Percentiles rank a stretch among this genome's conserved stretches.
These are phyloP conservation scores for Scedosporium apiospermum DNA, from an alignment of 2,329 filamentous ascomycete species.

Conservation along the genomic window DNA sequence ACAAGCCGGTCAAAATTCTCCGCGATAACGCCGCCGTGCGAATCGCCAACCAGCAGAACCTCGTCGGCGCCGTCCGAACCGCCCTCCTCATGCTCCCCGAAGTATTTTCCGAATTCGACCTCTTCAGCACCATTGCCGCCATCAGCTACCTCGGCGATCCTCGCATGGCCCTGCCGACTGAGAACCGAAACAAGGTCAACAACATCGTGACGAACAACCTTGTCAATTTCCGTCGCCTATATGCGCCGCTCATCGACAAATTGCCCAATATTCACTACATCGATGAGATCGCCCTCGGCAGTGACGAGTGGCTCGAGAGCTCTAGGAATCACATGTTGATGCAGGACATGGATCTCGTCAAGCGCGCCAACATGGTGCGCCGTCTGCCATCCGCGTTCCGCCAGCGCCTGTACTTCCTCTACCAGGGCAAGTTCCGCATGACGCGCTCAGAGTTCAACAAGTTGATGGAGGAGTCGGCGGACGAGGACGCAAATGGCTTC, in stretches of 20 bases:
- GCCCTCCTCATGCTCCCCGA: conserved; percentile 79
- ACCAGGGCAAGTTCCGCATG: conserved; percentile 83
- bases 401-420: conserved; percentile 85
- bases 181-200: conserved; percentile 83
- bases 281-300: conserved; percentile 50
- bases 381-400: conserved; percentile 81
- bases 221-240: conserved; percentile 82
- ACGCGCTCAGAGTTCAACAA: conserved; percentile 73
- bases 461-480: conserved; percentile 69
- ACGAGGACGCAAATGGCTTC: conserved; percentile 60
- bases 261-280: conserved; percentile 80
- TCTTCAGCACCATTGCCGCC: conserved; percentile 85
- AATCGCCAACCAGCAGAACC: conserved; percentile 90
- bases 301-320: conserved; percentile 29
- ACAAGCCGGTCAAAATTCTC: conserved; percentile 97
- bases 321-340: conserved; percentile 57
- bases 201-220: conserved; percentile 94
- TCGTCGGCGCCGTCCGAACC: conserved; percentile 83
- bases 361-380: conserved; percentile 92
- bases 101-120: conserved; percentile 73
- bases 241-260: conserved; percentile 79
- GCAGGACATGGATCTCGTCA: conserved; percentile 89
- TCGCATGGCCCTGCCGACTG: conserved; percentile 84
- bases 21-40: conserved; percentile 88
- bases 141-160: conserved; percentile 93